Conservation (phyloP, 257 asterid species). For the Jacaranda mimosifolia region DNA sequence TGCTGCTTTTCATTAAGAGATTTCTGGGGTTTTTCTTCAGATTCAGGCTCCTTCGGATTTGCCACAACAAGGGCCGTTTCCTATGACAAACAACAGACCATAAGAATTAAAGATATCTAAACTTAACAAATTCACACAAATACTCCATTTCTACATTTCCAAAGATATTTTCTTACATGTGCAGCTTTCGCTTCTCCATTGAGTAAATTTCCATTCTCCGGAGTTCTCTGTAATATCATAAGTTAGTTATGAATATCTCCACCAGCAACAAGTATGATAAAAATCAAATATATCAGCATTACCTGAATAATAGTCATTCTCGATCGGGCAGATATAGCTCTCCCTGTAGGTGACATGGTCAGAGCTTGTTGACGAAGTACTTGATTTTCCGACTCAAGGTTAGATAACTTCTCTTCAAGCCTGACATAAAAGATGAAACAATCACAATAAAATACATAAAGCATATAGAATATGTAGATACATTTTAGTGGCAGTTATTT, state of each 20-base stretch:
- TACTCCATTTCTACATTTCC: background rate
- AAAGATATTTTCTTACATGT: slow-evolving; percentile 54
- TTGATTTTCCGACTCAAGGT: slow-evolving; percentile 96
- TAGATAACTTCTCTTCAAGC: slow-evolving; percentile 94
- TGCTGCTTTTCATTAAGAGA: slow-evolving; percentile 93
- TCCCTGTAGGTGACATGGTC: slow-evolving; percentile 97
- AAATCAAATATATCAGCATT: slow-evolving; percentile 34
- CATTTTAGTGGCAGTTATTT: slow-evolving; percentile 18
- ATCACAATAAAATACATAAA: slow-evolving; percentile 26
- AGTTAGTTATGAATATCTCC: slow-evolving; percentile 42
- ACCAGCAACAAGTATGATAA: slow-evolving; percentile 29
- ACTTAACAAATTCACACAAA: slow-evolving; percentile 20
- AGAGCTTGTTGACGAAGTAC: slow-evolving; percentile 98
- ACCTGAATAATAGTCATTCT: slow-evolving; percentile 84
- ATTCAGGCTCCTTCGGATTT: slow-evolving; percentile 78
- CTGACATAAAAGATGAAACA: slow-evolving; percentile 55
- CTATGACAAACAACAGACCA: slow-evolving; percentile 52
- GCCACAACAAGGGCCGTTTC: slow-evolving; percentile 63
- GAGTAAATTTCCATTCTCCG: slow-evolving; percentile 71
- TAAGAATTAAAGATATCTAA: slow-evolving; percentile 33
- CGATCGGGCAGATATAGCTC: slow-evolving; percentile 74
- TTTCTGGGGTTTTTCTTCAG: slow-evolving; percentile 93
- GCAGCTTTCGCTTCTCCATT: slow-evolving; percentile 71
- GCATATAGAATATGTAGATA: slow-evolving; percentile 10
- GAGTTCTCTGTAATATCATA: slow-evolving; percentile 75